Conservation (phyloP, 345 rosid species). For the Eucalyptus cloeziana region DNA sequence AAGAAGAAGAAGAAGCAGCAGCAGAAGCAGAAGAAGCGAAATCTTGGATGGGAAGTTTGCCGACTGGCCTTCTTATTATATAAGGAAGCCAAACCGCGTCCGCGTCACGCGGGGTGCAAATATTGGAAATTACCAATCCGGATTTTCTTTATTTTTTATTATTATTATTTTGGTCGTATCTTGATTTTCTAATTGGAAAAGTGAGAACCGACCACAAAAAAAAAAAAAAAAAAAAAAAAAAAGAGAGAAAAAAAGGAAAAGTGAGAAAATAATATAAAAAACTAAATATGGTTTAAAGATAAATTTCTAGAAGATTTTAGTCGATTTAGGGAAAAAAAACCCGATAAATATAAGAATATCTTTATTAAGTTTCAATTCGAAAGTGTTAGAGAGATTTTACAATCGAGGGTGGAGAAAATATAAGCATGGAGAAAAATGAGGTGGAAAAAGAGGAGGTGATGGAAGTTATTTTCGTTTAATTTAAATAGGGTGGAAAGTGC, state of each 20-base stretch:
- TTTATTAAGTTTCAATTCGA: background rate
- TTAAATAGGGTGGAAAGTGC: background rate
- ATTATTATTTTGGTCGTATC: too few relatives aligned
- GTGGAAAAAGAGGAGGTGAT: rapidly evolving
- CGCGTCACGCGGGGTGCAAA: background rate
- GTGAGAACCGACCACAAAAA: too few relatives aligned
- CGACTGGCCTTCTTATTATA: background rate
- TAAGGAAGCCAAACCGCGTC: background rate
- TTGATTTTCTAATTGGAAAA: too few relatives aligned
- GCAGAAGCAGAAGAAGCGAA: too few relatives aligned
- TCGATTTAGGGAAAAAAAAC: background rate
- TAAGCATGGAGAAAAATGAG: background rate
- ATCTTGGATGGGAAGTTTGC: too few relatives aligned
- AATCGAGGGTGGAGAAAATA: background rate
- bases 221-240: too few relatives aligned
- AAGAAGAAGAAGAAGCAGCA: too few relatives aligned
- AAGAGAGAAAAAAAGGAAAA: too few relatives aligned
- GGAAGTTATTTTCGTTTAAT: too few relatives aligned
- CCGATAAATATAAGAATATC: background rate
- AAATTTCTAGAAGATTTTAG: background rate
- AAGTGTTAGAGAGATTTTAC: background rate
- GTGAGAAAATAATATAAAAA: background rate
- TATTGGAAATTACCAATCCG: too few relatives aligned
- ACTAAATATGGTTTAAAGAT: background rate
- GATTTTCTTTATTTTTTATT: too few relatives aligned